Conservation (phyloP, 164 flowering plant genomes). For the Chloranthus sessilifolius region DNA sequence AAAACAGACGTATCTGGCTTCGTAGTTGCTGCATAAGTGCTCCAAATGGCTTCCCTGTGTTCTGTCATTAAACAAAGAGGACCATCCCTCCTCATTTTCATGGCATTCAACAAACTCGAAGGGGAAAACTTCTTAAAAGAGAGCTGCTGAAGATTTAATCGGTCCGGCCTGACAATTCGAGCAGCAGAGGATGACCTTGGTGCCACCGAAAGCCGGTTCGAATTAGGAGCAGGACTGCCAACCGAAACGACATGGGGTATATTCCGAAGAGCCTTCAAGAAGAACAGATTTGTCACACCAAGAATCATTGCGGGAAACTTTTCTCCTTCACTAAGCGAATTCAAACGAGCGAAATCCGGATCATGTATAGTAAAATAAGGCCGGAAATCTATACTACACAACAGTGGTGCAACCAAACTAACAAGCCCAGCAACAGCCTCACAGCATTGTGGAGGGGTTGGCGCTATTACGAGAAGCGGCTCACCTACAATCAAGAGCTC, state of each 20-base stretch:
- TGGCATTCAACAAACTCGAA: conserved; percentile 65
- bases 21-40: conserved; percentile 62
- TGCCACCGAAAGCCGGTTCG: conserved; percentile 38
- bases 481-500: conserved; percentile 90
- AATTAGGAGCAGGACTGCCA: conserved; percentile 66
- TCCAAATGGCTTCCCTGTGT: conserved; percentile 95
- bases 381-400: conserved; percentile 81
- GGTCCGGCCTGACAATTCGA: conserved; percentile 40
- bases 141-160: conserved; percentile 53
- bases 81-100: conserved; percentile 90
- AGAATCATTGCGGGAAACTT: conserved; percentile 81
- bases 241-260: conserved; percentile 91
- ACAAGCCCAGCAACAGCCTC: conserved; percentile 97
- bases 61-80: conserved; percentile 96
- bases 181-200: conserved; percentile 42
- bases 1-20: conserved; percentile 93
- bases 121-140: conserved; percentile 83
- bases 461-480: conserved; percentile 88
- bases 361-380: conserved; percentile 98
- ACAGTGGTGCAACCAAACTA: conserved; percentile 88
- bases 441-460: conserved; percentile 94
- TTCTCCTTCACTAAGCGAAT: conserved; percentile 71
- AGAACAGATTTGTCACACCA: conserved; percentile 97
- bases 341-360: conserved; percentile 70
- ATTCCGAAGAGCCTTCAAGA: conserved; percentile 79